Base-by-base conservation (phyloP, 371 early-diverging fungal genomes). In the Parasitella parasitica region DNA sequence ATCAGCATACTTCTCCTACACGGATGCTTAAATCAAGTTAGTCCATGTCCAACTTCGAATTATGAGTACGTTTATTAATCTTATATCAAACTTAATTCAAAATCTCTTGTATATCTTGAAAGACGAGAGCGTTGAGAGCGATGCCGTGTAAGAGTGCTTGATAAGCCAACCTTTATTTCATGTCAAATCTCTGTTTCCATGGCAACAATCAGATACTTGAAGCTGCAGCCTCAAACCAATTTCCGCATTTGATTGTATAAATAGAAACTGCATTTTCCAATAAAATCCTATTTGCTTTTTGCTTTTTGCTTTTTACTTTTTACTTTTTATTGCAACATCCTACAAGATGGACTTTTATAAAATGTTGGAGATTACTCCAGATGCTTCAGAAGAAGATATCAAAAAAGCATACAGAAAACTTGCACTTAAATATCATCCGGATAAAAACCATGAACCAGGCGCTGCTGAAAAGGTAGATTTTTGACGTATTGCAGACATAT, bases 331-430 rank as follows among this genome's bases (percentile, higher is more conserved):
- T 4, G 0, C 41, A 8, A 18, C 22, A 8, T 3, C 0, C 1
- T 49, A 28, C 50, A 50, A 0, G 16, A 67, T 67, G 48, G 94
- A 97, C 61, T 96, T 94, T 69, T 97, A 96, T 86, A 93, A 96
- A 78, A 83, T 94, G 16, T 82, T 98, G 12, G 97, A 91, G 4
- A 82, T 98, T 5, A 36, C 83, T 9, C 83, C 87, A 51, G 80
- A 87, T 53, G 96, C 96, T 3, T 64, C 87, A 6, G 88, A 87
- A 26, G 70, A 86, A 9, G 95, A 97, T 50, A 95, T 99, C 75
- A 94, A 93, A 71, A 94, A 92, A 70, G 95, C 97, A 26, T 99
- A 90, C 77, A 85, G 94, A 64, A 94, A 91, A 59, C 74, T 89
- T 30, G 93, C 92, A 6, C 69, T 93, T 34, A 73, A 86, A 74